A percentile compares a stretch with the other conserved stretches of the same genome.
phyloP scores from a whole-genome alignment of 371 early-diverging fungal species.

The Syncephalastrum sp. region DNA sequence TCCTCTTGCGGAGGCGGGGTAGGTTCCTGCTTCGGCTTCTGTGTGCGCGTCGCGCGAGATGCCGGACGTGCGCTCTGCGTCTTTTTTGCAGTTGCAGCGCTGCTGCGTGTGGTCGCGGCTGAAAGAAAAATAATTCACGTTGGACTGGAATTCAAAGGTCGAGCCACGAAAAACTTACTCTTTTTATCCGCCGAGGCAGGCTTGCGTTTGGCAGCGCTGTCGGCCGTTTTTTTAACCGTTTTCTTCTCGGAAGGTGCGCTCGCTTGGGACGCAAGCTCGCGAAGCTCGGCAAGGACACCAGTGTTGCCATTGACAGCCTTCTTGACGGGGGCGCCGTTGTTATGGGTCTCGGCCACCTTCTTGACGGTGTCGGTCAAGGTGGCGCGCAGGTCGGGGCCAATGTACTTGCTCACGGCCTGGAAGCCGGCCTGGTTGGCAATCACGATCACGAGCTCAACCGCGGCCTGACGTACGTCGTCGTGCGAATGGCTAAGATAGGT shows the following conservation, averaged over 20 bases:
- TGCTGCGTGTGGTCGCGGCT: no score
- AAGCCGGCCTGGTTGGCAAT: slow-evolving; percentile 43
- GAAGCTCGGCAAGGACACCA: slow-evolving; percentile 27
- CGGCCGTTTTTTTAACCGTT: slow-evolving; percentile 7
- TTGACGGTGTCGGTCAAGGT: slow-evolving; percentile 37
- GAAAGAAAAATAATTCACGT: no score
- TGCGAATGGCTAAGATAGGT: slow-evolving; percentile 64
- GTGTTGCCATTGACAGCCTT: slow-evolving; percentile 10
- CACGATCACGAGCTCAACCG: slow-evolving; percentile 56
- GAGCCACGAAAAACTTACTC: neutral
- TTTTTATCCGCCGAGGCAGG: slow-evolving; percentile 1
- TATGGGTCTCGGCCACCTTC: slow-evolving; percentile 18
- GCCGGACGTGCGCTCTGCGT: no score
- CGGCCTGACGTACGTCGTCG: slow-evolving; percentile 67
- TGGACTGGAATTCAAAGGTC: no score
- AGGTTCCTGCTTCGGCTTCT: no score
- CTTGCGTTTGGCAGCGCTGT: slow-evolving; percentile 6
- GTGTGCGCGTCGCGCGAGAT: neutral
- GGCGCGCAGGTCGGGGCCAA: slow-evolving; percentile 24
- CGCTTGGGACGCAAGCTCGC: slow-evolving; percentile 32
- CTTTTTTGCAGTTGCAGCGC: no score
- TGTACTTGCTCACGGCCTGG: slow-evolving; percentile 26
- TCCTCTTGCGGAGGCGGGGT: no score
- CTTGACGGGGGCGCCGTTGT: neutral
- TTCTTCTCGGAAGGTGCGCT: slow-evolving; percentile 13